Conservation (phyloP, 192 early-diverging fungal genomes). For the Entomortierella beljakovae region DNA sequence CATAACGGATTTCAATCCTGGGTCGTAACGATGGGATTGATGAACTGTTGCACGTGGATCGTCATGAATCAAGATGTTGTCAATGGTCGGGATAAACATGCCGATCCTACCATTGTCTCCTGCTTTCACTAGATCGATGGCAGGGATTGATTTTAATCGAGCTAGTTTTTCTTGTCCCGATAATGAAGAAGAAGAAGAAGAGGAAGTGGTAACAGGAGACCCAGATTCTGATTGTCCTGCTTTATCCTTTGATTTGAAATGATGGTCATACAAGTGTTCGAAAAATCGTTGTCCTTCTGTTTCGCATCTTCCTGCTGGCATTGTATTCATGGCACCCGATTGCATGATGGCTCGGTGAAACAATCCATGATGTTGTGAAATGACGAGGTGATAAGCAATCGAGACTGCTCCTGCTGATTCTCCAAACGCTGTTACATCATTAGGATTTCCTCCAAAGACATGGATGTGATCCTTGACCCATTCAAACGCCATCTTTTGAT, state of each 20-base stretch:
- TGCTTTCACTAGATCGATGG: conserved; percentile 17
- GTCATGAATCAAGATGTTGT: background rate
- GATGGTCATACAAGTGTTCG: conserved; percentile 12
- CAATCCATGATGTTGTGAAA: conserved; percentile 20
- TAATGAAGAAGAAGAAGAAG: too few relatives aligned
- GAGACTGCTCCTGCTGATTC: conserved; percentile 26
- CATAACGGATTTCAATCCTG: conserved; percentile 6
- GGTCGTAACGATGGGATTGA: conserved; percentile 9
- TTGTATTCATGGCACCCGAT: conserved; percentile 11
- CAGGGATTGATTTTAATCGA: conserved; percentile 6
- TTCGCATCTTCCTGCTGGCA: conserved; percentile 7
- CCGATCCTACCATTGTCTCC: conserved; percentile 2
- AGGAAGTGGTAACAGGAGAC: too few relatives aligned
- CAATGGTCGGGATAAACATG: conserved; percentile 25
- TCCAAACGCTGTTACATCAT: conserved; percentile 22
- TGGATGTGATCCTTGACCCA: conserved; percentile 57
- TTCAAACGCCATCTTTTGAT: conserved; percentile 61
- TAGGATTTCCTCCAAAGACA: conserved; percentile 18
- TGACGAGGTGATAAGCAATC: conserved; percentile 13
- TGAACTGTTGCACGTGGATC: conserved; percentile 5
- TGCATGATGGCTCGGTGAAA: conserved; percentile 24
- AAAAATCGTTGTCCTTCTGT: conserved; percentile 17
- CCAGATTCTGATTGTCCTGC: background rate
- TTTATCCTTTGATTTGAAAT: conserved; percentile 2
- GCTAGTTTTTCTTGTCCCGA: conserved; percentile 8